Percentiles rank a stretch among this genome's conserved stretches.
phyloP scores from a whole-genome alignment of 371 early-diverging fungal genomes.

The Rhizopus microsporus region DNA sequence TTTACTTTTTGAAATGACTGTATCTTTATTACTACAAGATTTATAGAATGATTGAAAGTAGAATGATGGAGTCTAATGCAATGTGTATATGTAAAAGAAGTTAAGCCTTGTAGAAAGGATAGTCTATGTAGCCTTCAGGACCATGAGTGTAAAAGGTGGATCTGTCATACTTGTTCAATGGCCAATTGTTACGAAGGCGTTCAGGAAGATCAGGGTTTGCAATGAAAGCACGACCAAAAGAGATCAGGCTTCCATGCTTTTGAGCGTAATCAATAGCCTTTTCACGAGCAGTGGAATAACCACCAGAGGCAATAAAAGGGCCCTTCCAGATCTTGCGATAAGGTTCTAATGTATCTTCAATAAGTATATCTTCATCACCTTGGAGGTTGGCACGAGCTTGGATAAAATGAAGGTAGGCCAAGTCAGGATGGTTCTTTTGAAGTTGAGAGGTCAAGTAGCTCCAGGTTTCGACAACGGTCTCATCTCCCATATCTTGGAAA shows the following conservation, averaged over 20 bases:
- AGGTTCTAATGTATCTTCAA: slow-evolving; percentile 16
- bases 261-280: slow-evolving; percentile 17
- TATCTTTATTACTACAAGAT: too few relatives aligned
- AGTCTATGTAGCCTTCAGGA: slow-evolving; percentile 24
- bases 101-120: slow-evolving; percentile 6
- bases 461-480: slow-evolving; percentile 31
- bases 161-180: slow-evolving; percentile 13
- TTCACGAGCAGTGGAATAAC: slow-evolving; percentile 17
- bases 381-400: slow-evolving; percentile 23
- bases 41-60: too few relatives aligned
- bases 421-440: slow-evolving; percentile 18
- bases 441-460: slow-evolving; percentile 24
- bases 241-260: slow-evolving; percentile 15
- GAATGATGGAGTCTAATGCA: too few relatives aligned
- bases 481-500: slow-evolving; percentile 32
- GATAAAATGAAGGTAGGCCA: slow-evolving; percentile 41
- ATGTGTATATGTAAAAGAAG: not conserved
- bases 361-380: slow-evolving; percentile 4
- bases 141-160: slow-evolving; percentile 23
- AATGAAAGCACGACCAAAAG: slow-evolving; percentile 25
- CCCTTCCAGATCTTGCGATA: slow-evolving; percentile 39
- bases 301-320: slow-evolving; percentile 35
- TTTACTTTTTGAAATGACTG: too few relatives aligned
- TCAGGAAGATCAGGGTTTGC: slow-evolving; percentile 27
- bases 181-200: slow-evolving; percentile 14